Evolutionary conservation across 2,329 filamentous ascomycete species (phyloP).

Genomic region (Penicillium hesseltinei): DNA sequence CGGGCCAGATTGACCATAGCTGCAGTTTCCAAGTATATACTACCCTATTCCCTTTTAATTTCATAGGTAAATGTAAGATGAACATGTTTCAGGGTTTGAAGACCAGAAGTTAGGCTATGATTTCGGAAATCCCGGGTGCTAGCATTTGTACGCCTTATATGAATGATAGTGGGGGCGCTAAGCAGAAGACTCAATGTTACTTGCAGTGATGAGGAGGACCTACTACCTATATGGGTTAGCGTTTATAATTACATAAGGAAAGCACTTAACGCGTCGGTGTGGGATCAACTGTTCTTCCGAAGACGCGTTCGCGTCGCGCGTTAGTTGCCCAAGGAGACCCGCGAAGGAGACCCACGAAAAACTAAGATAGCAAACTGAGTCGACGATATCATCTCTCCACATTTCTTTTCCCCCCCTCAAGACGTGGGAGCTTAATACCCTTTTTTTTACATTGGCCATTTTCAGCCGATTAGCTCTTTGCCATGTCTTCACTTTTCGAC

Average conservation of each 20-base stretch:
- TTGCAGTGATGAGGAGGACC: not conserved
- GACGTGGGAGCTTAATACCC: conserved; percentile 6
- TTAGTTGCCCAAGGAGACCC: conserved; percentile 20
- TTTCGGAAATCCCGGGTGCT: not conserved
- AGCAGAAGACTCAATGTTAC: not conserved
- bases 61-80: not conserved
- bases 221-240: not conserved
- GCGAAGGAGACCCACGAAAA: conserved; percentile 21
- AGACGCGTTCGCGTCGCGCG: conserved; percentile 27
- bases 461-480: conserved; percentile 25
- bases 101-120: not conserved
- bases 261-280: conserved; percentile 37
- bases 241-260: conserved; percentile 12
- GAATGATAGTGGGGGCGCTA: not conserved
- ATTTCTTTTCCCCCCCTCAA: conserved; percentile 10
- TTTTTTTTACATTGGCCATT: conserved; percentile 23
- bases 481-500: conserved; percentile 44
- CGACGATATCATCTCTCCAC: conserved; percentile 8
- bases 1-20: not conserved
- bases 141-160: not conserved
- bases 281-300: conserved; percentile 23
- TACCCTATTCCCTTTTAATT: not conserved
- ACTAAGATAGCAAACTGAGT: conserved; percentile 14
- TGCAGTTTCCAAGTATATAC: not conserved
- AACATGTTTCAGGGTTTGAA: not conserved